These are phyloP conservation scores for Monoraphidium neglectum DNA, from an alignment of 139 green algal species.

Conservation along the genomic window DNA sequence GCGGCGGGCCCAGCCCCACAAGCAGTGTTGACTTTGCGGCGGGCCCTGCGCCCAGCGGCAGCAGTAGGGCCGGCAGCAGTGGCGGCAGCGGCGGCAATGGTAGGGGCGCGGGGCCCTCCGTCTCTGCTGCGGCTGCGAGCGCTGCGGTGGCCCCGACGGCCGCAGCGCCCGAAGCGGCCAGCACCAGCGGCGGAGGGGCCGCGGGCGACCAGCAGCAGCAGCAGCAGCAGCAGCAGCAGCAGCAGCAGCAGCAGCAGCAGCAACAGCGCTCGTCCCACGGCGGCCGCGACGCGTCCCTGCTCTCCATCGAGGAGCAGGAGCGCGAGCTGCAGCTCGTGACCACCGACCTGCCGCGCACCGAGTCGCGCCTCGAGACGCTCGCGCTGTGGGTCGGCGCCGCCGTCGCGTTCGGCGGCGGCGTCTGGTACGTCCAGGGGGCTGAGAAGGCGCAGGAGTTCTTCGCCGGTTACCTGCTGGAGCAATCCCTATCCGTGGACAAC, in stretches of 20 bases:
- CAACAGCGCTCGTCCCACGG: not conserved
- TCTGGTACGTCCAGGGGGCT: constrained; percentile 62
- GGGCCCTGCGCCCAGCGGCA: too few species aligned
- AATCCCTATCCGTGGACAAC: constrained; percentile 96
- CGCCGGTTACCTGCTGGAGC: constrained; percentile 96
- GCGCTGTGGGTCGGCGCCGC: constrained; percentile 65
- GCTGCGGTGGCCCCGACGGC: constrained; percentile 6
- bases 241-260: not conserved
- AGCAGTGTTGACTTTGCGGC: too few species aligned
- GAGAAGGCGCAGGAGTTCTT: constrained; percentile 81
- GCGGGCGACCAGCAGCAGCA: not conserved
- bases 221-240: not conserved
- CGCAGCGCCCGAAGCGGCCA: constrained; percentile 3
- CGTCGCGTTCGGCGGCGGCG: constrained; percentile 68
- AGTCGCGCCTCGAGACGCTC: constrained; percentile 44
- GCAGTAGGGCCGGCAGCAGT: too few species aligned
- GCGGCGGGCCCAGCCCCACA: too few species aligned
- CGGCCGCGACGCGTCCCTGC: too few species aligned
- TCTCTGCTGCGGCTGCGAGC: not conserved
- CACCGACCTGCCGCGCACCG: constrained; percentile 29
- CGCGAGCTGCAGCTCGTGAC: constrained; percentile 35
- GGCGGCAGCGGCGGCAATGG: too few species aligned
- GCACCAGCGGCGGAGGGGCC: not conserved
- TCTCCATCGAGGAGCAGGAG: constrained; percentile 40
- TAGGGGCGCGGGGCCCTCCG: too few species aligned